These are phyloP conservation scores for Fraxinus nigra DNA, from an alignment of 305 asterid species.

Conservation along the genomic window DNA sequence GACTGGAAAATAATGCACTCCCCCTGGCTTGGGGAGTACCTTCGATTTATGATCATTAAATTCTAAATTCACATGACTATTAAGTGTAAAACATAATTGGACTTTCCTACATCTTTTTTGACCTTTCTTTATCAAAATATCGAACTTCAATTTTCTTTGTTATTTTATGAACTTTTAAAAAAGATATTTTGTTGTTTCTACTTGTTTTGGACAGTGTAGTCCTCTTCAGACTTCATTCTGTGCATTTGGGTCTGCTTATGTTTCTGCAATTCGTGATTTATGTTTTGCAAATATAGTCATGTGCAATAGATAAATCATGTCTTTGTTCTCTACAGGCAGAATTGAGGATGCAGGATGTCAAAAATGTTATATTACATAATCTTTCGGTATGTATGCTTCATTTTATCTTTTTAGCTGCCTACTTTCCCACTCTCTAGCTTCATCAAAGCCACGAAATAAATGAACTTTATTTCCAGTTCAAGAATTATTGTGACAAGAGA, in stretches of 20 bases:
- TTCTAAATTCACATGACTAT: background rate
- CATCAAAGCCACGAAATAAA: background rate
- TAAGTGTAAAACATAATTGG: background rate
- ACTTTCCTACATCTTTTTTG: background rate
- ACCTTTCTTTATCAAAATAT: background rate
- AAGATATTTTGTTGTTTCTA: background rate
- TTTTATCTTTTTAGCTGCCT: background rate
- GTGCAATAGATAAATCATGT: background rate
- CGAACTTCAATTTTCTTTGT: background rate
- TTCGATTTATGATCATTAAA: background rate
- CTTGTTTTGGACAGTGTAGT: background rate
- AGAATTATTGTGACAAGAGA: background rate
- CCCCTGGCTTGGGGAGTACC: background rate
- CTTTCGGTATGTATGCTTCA: constrained; percentile 63
- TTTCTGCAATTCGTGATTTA: background rate
- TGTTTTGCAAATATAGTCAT: constrained; percentile 1
- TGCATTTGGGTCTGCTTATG: constrained; percentile 18
- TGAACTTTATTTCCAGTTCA: background rate
- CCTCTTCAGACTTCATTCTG: background rate
- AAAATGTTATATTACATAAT: constrained; percentile 76
- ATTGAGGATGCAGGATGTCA: constrained; percentile 90
- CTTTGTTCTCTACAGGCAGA: constrained; percentile 68
- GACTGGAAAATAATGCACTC: background rate
- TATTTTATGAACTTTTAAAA: background rate
- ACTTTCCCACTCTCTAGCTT: background rate